Conservation (phyloP, 2,329 filamentous ascomycete genomes). For the Colletotrichum chrysophilum region DNA sequence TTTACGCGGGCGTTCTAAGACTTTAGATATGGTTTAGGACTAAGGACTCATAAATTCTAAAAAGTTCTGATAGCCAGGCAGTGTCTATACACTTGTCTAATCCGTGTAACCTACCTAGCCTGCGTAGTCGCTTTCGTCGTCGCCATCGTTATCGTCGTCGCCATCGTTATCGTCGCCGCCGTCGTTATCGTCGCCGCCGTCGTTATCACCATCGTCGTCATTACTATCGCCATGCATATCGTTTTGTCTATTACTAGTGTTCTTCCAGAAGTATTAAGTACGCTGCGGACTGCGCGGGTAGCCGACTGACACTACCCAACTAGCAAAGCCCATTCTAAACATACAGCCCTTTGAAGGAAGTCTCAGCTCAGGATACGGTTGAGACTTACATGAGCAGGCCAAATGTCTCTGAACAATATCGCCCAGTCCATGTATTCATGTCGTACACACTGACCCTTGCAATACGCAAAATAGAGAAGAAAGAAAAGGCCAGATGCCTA, state of each 20-base stretch:
- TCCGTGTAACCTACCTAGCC: too few species aligned
- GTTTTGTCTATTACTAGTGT: too few species aligned
- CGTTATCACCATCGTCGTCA: too few species aligned
- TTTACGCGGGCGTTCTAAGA: neutral
- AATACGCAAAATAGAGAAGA: neutral
- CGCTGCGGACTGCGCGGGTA: too few species aligned
- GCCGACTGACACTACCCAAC: too few species aligned
- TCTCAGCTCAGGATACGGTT: accelerated
- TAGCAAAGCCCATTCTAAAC: neutral
- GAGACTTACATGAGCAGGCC: neutral
- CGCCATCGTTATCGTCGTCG: too few species aligned
- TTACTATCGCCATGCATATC: too few species aligned
- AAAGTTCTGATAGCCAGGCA: too few species aligned
- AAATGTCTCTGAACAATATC: neutral
- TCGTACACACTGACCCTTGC: neutral
- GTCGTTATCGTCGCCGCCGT: too few species aligned
- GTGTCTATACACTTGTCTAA: too few species aligned
- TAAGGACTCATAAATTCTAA: neutral
- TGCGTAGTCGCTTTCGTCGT: too few species aligned
- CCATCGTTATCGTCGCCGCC: too few species aligned
- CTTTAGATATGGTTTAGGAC: neutral
- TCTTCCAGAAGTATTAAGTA: accelerated
- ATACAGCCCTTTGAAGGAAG: neutral
- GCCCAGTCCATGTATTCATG: neutral
- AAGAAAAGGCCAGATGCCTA: neutral